Evolutionary conservation across 1,139 yeast species (phyloP), one percentile per base, ranked within the genome.

Genomic region (Suhomyces yuchorum): DNA sequence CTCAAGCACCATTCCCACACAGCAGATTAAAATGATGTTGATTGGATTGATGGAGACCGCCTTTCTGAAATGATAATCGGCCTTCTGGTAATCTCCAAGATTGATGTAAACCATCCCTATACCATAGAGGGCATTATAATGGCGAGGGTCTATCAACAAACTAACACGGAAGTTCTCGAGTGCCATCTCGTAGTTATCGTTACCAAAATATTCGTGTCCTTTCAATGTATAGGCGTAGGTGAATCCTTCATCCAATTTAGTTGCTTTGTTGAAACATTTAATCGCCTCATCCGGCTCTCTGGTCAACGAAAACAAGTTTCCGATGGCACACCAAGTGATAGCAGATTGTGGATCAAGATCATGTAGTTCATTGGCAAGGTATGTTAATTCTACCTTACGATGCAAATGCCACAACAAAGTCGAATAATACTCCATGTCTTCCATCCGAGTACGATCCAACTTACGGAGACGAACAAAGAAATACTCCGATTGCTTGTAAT

Each of bases 111-210:
- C 96, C 96, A 91, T 91, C 7, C 99, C 99, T 50, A 95, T 80
- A 19, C 99, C 99, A 61, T 93, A 95, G 61, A 93, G 83, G 0
- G 99, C 98, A 67, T 93, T 93, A 66, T 92, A 93, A 64, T 91
- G 97, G 50, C 93, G 77, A 43, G 85, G 77, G 60, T 93, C 96
- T 40, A 85, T 77, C 15, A 87, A 70, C 40, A 93, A 75, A 8
- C 97, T 95, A 52, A 78, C 75, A 36, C 97, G 71, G 75, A 91
- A 95, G 53, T 89, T 82, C 51, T 86, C 90, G 53, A 88, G 78
- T 0, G 99, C 98, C 67, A 85, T 82, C 62, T 92, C 97, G 67
- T 86, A 89, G 42, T 96, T 91, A 67, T 95, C 99, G 60, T 83
- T 89, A 5, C 93, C 81, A 37, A 90, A 84, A 61, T 81, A 84